Conservation (phyloP, 2,329 filamentous ascomycete genomes). For the Metarhizium robertsii region DNA sequence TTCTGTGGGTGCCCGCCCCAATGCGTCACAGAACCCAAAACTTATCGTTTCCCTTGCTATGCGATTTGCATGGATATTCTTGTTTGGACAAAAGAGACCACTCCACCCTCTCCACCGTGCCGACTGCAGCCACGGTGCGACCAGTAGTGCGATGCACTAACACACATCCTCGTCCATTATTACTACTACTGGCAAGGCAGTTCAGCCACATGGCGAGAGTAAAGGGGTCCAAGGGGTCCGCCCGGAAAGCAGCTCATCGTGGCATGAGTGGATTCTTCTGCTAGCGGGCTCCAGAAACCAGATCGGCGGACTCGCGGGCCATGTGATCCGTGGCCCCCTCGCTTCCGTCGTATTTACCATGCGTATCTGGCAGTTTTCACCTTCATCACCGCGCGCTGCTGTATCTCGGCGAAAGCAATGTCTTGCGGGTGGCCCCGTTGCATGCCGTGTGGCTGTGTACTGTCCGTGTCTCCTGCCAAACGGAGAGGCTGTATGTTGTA, state of each 20-base stretch:
- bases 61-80: neutral
- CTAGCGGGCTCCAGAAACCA: neutral
- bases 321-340: neutral
- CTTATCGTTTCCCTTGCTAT: too few species aligned
- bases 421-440: conserved; percentile 9
- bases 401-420: neutral
- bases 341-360: too few species aligned
- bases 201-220: neutral
- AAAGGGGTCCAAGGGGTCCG: neutral
- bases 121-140: neutral
- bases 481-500: neutral
- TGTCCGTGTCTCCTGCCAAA: neutral
- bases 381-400: too few species aligned
- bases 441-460: conserved; percentile 11
- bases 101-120: neutral
- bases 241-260: neutral
- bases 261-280: neutral
- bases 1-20: neutral
- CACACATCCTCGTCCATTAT: neutral
- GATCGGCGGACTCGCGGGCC: neutral
- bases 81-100: neutral
- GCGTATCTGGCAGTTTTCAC: too few species aligned
- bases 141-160: neutral
- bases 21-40: too few species aligned
- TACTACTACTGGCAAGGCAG: neutral